Percentiles rank a stretch among this genome's conserved stretches.
phyloP scores from a whole-genome alignment of 192 early-diverging fungal genomes.

The Entophlyctis luteolus region DNA sequence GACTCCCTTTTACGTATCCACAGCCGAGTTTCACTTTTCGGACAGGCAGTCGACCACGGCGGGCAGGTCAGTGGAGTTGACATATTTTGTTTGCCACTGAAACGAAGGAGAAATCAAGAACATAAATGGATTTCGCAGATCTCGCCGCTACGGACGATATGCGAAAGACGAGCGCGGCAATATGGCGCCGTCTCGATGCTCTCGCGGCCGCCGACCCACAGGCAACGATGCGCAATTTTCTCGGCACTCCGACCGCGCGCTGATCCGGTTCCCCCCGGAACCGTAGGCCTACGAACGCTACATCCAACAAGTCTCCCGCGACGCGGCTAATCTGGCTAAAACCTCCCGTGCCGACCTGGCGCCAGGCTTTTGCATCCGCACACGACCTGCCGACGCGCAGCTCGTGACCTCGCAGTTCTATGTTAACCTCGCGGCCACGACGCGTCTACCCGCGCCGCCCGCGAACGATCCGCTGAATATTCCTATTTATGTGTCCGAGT shows the following conservation, averaged over 20 bases:
- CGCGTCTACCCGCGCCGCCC: neutral
- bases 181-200: constrained; percentile 14
- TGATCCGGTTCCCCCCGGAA: neutral
- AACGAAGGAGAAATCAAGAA: too few species aligned
- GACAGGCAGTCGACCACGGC: too few species aligned
- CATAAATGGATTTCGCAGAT: neutral
- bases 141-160: constrained; percentile 5
- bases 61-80: too few species aligned
- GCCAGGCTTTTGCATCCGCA: constrained; percentile 9
- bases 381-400: neutral
- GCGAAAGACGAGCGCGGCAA: neutral
- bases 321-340: neutral
- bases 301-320: neutral
- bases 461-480: constrained; percentile 22
- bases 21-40: too few species aligned
- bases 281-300: constrained; percentile 4
- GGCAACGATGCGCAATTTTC: neutral
- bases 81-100: too few species aligned
- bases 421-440: constrained; percentile 13
- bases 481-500: constrained; percentile 12
- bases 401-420: neutral
- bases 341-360: neutral
- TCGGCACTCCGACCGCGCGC: neutral
- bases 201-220: constrained; percentile 7
- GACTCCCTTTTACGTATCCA: too few species aligned